Evolutionary conservation across 129 eudicot genomes (phyloP).

Genomic region (Escallonia herrerae): DNA sequence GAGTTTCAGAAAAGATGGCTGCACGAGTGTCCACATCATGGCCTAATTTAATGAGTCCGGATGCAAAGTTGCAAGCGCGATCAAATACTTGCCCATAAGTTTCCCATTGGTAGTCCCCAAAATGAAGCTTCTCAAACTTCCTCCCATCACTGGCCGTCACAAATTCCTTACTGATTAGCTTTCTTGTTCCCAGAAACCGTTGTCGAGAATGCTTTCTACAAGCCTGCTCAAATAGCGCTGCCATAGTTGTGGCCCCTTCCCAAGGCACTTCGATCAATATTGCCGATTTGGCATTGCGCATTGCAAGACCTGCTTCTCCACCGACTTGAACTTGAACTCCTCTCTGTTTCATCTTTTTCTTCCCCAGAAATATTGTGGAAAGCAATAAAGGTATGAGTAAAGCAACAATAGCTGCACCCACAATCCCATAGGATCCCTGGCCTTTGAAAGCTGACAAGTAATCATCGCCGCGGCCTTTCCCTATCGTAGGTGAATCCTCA

Average conservation of each 20-base stretch:
- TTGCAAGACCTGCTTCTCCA: conserved; percentile 71
- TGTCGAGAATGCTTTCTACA: conserved; percentile 59
- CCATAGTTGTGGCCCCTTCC: conserved; percentile 94
- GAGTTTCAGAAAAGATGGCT: conserved; percentile 87
- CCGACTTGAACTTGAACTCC: conserved; percentile 74
- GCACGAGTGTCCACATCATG: conserved; percentile 82
- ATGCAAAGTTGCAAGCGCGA: conserved; percentile 78
- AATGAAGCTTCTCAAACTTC: conserved; percentile 85
- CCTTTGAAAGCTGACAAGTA: conserved; percentile 26
- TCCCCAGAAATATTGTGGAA: conserved; percentile 40
- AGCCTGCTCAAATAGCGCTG: conserved; percentile 89
- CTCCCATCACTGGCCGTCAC: conserved; percentile 73
- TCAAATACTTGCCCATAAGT: conserved; percentile 56
- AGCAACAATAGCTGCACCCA: conserved; percentile 48
- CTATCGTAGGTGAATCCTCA: conserved; percentile 21
- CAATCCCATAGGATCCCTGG: conserved; percentile 42
- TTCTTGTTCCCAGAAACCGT: conserved; percentile 76
- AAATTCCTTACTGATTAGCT: conserved; percentile 44
- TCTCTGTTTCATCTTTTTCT: conserved; percentile 65
- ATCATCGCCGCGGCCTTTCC: conserved; percentile 11
- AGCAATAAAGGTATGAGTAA: conserved; percentile 46
- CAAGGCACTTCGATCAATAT: conserved; percentile 82
- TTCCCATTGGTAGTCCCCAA: conserved; percentile 91
- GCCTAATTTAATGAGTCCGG: conserved; percentile 75
- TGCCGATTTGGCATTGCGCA: conserved; percentile 55